phyloP scores from a whole-genome alignment of 2,329 filamentous ascomycete species.

The Orbilia brochopaga region DNA sequence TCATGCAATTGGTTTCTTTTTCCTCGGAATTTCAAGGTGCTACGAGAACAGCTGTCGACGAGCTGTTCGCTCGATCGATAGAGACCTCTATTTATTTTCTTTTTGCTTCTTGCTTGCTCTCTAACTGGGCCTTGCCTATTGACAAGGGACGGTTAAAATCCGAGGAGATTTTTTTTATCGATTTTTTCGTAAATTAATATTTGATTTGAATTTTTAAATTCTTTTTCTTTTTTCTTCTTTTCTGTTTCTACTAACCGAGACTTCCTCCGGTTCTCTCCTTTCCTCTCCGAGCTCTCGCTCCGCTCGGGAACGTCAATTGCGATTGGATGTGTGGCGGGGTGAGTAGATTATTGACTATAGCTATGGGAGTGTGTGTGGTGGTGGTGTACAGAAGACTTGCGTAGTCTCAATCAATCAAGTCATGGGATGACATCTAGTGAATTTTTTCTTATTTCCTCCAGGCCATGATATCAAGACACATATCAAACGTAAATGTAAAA shows the following conservation, averaged over 20 bases:
- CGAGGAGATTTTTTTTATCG: conserved; percentile 39
- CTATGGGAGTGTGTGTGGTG: conserved; percentile 24
- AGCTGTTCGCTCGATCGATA: conserved; percentile 10
- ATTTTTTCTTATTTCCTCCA: conserved; percentile 20
- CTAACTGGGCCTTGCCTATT: conserved; percentile 13
- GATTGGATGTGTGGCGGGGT: conserved; percentile 31
- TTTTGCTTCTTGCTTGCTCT: conserved; percentile 44
- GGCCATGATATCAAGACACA: conserved; percentile 1
- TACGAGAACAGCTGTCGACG: neutral
- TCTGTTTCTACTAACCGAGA: neutral
- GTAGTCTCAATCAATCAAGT: conserved; percentile 31
- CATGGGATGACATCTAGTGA: conserved; percentile 15
- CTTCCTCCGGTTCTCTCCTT: conserved; percentile 8
- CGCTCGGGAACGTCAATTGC: conserved; percentile 15
- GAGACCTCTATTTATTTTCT: conserved; percentile 9
- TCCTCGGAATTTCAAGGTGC: neutral
- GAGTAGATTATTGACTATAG: conserved; percentile 9
- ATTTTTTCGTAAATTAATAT: conserved; percentile 15
- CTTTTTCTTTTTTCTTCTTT: conserved; percentile 2
- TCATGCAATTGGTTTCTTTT: conserved; percentile 5
- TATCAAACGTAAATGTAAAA: neutral
- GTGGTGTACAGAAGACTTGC: neutral
- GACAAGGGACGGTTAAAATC: conserved; percentile 48
- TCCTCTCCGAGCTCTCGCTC: conserved; percentile 40
- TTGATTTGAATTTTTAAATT: neutral